phyloP scores from a whole-genome alignment of 169 alveolate genomes.

The Cyclospora cayetanensis region DNA sequence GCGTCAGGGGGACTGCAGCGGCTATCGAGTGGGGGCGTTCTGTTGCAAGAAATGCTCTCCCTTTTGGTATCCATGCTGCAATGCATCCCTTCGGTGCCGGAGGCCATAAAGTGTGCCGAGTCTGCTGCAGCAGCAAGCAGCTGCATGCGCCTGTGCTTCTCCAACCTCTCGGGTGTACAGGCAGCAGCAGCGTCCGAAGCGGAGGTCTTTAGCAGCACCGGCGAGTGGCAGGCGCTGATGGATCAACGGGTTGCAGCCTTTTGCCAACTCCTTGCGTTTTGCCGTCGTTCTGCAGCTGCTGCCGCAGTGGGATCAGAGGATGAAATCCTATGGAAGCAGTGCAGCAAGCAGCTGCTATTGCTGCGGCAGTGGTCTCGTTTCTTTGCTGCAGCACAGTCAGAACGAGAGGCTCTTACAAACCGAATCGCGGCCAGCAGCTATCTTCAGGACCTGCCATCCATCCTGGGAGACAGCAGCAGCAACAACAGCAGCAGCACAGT shows the following conservation, averaged over 20 bases:
- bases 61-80: slow-evolving; percentile 23
- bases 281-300: slow-evolving; percentile 37
- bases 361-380: slow-evolving; percentile 16
- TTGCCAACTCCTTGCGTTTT: background rate
- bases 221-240: background rate
- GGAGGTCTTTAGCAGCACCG: slow-evolving; percentile 31
- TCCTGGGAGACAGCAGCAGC: background rate
- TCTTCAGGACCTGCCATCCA: background rate
- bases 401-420: background rate
- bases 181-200: slow-evolving; percentile 44
- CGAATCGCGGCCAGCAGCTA: background rate
- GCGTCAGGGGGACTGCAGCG: background rate
- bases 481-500: background rate
- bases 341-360: slow-evolving; percentile 52
- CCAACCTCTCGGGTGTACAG: slow-evolving; percentile 19
- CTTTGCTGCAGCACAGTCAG: slow-evolving; percentile 37
- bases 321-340: slow-evolving; percentile 9
- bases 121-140: slow-evolving; percentile 56
- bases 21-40: background rate
- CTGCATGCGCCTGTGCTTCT: slow-evolving; percentile 36
- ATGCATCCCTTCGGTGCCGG: background rate
- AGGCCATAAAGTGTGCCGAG: background rate
- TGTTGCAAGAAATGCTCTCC: background rate
- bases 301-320: slow-evolving; percentile 22
- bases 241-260: slow-evolving; percentile 35